phyloP scores from a whole-genome alignment of 139 green algal genomes.

The Micractinium sp. region DNA sequence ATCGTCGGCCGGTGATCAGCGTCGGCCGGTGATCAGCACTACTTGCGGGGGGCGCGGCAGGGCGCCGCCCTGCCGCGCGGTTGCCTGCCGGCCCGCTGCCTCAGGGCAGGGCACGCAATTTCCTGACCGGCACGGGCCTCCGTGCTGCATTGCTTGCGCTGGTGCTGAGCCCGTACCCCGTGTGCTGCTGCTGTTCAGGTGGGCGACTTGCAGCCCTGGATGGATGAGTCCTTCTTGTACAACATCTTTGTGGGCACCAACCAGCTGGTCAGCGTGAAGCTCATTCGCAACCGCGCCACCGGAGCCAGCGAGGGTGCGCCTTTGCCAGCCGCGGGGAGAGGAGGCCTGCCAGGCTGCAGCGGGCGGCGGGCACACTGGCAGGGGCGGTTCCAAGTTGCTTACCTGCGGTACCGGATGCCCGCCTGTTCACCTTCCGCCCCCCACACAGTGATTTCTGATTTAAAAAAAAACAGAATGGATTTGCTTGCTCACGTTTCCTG shows the following conservation, averaged over 20 bases:
- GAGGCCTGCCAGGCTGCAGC: not conserved
- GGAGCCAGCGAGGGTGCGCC: slow-evolving; percentile 61
- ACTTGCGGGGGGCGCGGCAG: too few species aligned
- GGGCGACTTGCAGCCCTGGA: slow-evolving; percentile 70
- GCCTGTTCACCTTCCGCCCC: not conserved
- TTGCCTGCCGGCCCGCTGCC: not conserved
- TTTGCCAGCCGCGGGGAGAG: not conserved
- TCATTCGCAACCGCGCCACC: slow-evolving; percentile 84
- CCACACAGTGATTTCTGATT: not conserved
- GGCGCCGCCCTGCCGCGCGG: not conserved
- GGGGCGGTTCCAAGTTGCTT: not conserved
- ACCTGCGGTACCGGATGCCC: not conserved
- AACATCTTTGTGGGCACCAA: slow-evolving; percentile 60
- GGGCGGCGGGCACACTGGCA: not conserved
- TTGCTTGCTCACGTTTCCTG: too few species aligned
- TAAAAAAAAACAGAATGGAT: too few species aligned
- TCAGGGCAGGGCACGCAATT: too few species aligned
- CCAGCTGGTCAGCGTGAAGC: slow-evolving; percentile 69
- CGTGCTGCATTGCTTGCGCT: not conserved
- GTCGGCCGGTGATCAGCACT: too few species aligned
- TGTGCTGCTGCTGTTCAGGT: slow-evolving; percentile 24
- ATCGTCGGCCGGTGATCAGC: too few species aligned
- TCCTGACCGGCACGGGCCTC: not conserved
- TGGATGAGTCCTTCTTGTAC: slow-evolving; percentile 75
- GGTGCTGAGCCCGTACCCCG: too few species aligned